Evolutionary conservation across 108 stramenopile genomes (phyloP).

Genomic region (Mayamaea pseudoterrestris): DNA sequence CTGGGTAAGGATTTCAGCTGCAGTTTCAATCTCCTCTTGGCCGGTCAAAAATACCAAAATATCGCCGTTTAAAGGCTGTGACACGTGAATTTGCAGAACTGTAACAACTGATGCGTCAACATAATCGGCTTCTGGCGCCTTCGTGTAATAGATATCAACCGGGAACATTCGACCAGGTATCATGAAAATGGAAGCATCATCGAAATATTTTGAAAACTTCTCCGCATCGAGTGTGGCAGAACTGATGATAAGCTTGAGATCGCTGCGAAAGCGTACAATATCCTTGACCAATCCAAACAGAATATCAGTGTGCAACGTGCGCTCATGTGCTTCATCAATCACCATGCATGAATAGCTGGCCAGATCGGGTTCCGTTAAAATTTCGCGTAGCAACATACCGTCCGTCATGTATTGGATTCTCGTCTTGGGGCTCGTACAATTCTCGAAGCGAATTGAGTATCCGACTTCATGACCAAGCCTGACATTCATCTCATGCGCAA

Average conservation of each 20-base stretch:
- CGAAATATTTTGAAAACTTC: slow-evolving; percentile 96
- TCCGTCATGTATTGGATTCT: slow-evolving; percentile 96
- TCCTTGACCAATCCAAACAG: slow-evolving; percentile 96
- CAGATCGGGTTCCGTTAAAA: slow-evolving; percentile 93
- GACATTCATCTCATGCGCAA: slow-evolving; percentile 92
- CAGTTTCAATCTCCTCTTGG: slow-evolving; percentile 99
- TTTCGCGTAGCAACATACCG: slow-evolving; percentile 94
- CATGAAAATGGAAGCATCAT: slow-evolving; percentile 96
- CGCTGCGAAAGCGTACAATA: slow-evolving; percentile 87
- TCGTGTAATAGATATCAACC: slow-evolving; percentile 93
- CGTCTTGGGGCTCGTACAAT: slow-evolving; percentile 91
- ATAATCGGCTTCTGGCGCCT: slow-evolving; percentile 98
- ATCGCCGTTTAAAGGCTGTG: slow-evolving; percentile 94
- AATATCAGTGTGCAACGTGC: slow-evolving; percentile 95
- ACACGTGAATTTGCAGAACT: slow-evolving; percentile 94
- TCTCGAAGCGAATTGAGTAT: slow-evolving; percentile 97
- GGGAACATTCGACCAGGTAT: slow-evolving; percentile 83
- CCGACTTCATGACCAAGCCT: slow-evolving; percentile 96
- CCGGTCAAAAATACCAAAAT: slow-evolving; percentile 97
- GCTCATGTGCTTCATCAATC: slow-evolving; percentile 98
- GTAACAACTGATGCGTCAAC: slow-evolving; percentile 98
- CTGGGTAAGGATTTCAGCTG: slow-evolving; percentile 82
- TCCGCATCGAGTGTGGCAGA: slow-evolving; percentile 97
- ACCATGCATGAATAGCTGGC: slow-evolving; percentile 90
- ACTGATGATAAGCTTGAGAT: slow-evolving; percentile 92